These are phyloP conservation scores for Aspergillus fischeri DNA, from an alignment of 2,329 filamentous ascomycete genomes.

Conservation along the genomic window DNA sequence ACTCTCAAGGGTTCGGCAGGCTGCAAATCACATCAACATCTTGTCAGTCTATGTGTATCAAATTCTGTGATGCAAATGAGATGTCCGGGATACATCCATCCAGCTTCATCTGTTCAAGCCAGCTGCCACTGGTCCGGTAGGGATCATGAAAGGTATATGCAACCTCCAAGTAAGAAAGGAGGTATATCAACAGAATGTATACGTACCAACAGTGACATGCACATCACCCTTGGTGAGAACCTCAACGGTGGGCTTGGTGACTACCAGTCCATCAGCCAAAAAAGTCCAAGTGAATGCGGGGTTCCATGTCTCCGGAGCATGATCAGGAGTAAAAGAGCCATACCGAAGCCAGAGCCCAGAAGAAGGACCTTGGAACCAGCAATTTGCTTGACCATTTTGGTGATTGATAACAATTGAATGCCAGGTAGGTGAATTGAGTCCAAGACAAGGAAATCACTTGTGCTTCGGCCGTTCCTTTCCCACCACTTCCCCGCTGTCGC, in stretches of 20 bases:
- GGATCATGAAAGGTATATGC: neutral
- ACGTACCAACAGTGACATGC: constrained; percentile 61
- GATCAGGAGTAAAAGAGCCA: constrained; percentile 5
- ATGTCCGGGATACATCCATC: neutral
- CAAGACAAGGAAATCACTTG: constrained; percentile 9
- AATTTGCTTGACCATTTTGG: constrained; percentile 34
- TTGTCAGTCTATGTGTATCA: neutral
- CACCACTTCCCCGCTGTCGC: constrained; percentile 9
- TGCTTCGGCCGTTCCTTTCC: neutral
- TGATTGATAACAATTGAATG: constrained; percentile 1
- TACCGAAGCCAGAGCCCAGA: constrained; percentile 38
- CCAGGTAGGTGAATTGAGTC: constrained; percentile 8
- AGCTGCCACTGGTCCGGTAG: neutral
- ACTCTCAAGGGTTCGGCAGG: constrained; percentile 74
- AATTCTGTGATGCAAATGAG: neutral
- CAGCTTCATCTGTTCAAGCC: neutral
- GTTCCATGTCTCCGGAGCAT: constrained; percentile 9
- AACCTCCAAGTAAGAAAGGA: neutral
- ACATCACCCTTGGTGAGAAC: constrained; percentile 59
- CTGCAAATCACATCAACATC: constrained; percentile 38
- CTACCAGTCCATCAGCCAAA: constrained; percentile 27
- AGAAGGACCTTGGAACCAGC: constrained; percentile 38
- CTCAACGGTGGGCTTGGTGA: constrained; percentile 62
- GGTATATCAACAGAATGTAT: neutral
- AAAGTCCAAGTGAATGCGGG: neutral